Evolutionary conservation across 2,329 filamentous ascomycete genomes (phyloP), one percentile per base, ranked within the genome.

Genomic region (Fusarium sambucinum): DNA sequence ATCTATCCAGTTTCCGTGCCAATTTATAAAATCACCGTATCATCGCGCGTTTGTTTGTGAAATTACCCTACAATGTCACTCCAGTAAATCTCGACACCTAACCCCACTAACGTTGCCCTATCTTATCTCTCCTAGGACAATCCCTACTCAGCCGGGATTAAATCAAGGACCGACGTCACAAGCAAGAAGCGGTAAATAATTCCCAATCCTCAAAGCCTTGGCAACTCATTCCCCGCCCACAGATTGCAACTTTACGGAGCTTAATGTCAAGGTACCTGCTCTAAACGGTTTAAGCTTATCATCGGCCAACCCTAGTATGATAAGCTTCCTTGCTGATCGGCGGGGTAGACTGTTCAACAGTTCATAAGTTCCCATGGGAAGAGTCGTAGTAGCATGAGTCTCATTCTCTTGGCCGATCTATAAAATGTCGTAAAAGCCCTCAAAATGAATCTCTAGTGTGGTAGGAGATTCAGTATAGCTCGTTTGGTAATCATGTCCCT

Each of bases 241-340:
- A 37, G n/a, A 56, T 48, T 61, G 50, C 17, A 55, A 58, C 60
- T 38, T 47, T 25, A 30, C 30, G 19, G 45, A 23, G 55, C 48
- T 57, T 50, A 48, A 25, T 37, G 4, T 33, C 23, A 51, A 63
- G 35, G 13, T 40, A 69, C 66, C 66, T 69, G 59, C 66, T 69
- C 32, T 45, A 63, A 55, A 62, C 8, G 56, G 66, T 32, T 63
- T 69, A 58, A 62, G 51, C 57, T 63, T 67, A 58, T 66, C 63
- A 35, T 46, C 41, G 38, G 48, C 56, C 21, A 51, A 61, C 50
- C 55, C 29, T 58, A 33, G 33, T 37, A 6, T 66, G 38, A 53
- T 61, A 62, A 66, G 65, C 46, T 59, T 37, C 41, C 52, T 32
- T 52, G 55, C 21, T 41, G 55, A 66, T 69, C 46, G 23, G 66